phyloP scores from a whole-genome alignment of 1,284 basidiomycete species.

The Puccinia brachypodii region DNA sequence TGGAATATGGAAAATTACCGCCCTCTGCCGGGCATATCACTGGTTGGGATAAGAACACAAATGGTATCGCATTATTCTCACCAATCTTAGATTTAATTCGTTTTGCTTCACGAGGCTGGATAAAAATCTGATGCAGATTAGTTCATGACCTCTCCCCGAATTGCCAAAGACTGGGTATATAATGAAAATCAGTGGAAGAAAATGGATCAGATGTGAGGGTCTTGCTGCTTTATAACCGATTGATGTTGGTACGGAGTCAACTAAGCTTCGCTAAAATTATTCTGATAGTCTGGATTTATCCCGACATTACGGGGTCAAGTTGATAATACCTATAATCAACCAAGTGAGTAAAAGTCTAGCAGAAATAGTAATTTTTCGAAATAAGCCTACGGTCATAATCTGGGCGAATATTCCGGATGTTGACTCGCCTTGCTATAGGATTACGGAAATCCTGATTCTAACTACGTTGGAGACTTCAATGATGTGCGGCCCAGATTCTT shows the following conservation, averaged over 20 bases:
- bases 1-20: constrained; percentile 1
- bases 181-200: constrained; percentile 37
- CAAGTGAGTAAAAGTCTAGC: constrained; percentile 21
- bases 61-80: constrained; percentile 15
- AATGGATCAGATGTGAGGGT: constrained; percentile 30
- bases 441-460: constrained; percentile 15
- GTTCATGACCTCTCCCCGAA: neutral
- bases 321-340: constrained; percentile 45
- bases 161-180: constrained; percentile 38
- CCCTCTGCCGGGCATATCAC: constrained; percentile 32
- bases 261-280: neutral
- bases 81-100: neutral
- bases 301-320: constrained; percentile 31
- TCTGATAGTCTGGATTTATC: constrained; percentile 21
- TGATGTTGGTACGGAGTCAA: neutral
- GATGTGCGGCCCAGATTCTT: constrained; percentile 22
- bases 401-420: neutral
- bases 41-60: constrained; percentile 30
- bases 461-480: constrained; percentile 29
- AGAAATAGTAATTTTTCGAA: neutral
- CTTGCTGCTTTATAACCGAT: neutral
- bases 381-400: neutral
- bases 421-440: neutral
- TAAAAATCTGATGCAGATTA: neutral
- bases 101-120: neutral